These are phyloP conservation scores for Oryza glumipatula DNA, from an alignment of 176 grass and related monocot species.

Conservation along the genomic window DNA sequence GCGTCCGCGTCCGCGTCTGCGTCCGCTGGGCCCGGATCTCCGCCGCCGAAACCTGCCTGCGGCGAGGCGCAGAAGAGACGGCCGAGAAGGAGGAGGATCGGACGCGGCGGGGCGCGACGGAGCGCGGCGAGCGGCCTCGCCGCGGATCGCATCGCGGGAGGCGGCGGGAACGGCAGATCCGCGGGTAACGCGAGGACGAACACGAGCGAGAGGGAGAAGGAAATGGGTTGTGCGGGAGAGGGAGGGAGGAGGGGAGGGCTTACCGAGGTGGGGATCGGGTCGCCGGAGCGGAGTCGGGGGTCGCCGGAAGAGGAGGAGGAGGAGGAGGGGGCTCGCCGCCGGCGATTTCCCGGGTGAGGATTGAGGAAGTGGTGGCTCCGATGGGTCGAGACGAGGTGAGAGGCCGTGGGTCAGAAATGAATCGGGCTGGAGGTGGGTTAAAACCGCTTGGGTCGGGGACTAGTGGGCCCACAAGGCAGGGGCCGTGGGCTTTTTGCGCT, in stretches of 20 bases:
- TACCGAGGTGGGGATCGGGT: slow-evolving; percentile 35
- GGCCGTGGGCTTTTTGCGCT: neutral
- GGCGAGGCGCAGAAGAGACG: slow-evolving; percentile 25
- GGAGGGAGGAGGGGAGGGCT: neutral
- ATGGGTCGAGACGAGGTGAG: neutral
- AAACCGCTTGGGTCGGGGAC: neutral
- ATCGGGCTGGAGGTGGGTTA: neutral
- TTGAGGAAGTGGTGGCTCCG: neutral
- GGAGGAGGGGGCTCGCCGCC: slow-evolving; percentile 28
- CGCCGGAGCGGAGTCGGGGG: neutral
- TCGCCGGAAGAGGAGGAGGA: neutral
- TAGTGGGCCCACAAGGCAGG: neutral
- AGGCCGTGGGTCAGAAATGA: neutral
- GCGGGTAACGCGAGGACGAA: slow-evolving; percentile 38
- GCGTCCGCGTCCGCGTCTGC: neutral
- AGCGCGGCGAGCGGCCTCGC: slow-evolving; percentile 20
- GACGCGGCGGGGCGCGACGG: neutral
- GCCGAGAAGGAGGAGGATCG: neutral
- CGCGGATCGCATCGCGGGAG: slow-evolving; percentile 35
- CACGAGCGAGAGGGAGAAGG: neutral
- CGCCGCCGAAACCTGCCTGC: neutral
- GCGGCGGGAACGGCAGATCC: neutral
- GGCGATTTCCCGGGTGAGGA: neutral
- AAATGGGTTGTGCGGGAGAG: neutral
- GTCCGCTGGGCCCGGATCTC: slow-evolving; percentile 12